Evolutionary conservation across 441 rosid species (phyloP), one percentile per base, ranked within the genome.

Genomic region (Adansonia madagascariensis): DNA sequence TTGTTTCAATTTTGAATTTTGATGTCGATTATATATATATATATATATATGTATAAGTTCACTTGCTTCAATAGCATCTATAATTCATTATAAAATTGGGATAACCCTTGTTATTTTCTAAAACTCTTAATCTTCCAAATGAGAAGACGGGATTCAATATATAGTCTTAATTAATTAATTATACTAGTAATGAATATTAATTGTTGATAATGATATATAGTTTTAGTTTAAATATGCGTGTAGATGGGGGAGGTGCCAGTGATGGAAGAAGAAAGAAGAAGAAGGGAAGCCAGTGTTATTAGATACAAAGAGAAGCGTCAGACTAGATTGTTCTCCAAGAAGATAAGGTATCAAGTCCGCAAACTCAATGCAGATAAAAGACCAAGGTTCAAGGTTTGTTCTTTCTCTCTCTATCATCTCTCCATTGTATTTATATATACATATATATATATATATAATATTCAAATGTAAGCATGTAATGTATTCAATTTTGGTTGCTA

Each of bases 331-430:
- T 91, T 92, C 85, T 91, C 91, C 55, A 91, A 92, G 86, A 90
- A 86, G 91, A 92, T 92, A 87, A 89, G 94, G 75, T 92, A 92
- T 50, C 92, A 91, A 86, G 92, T 92, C 50, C 82, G 97, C 79
- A 92, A 92, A 67, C 92, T 89, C 83, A 92, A 92, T 81, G 95
- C 97, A 11, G 95, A 92, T 75, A 87, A 88, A 84, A 89, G 97
- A 79, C 95, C 95, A 0, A 83, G 97, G 71, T 86, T 90, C 71
- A 92, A 92, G 93, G 97, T 90, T 55, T 72, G 20, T 20, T 4
- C 12, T 15, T 2, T 61, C 11, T 24, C 31, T 12, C 4, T 22
- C 15, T 11, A 12, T 69, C 8, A 22, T 43, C 35, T 31, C 35
- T 31, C 35, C 35, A 31, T 31, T 31, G 35, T 31, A 31, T 31